Conservation (phyloP, 2,329 filamentous ascomycete species). For the Clonostachys chloroleuca region DNA sequence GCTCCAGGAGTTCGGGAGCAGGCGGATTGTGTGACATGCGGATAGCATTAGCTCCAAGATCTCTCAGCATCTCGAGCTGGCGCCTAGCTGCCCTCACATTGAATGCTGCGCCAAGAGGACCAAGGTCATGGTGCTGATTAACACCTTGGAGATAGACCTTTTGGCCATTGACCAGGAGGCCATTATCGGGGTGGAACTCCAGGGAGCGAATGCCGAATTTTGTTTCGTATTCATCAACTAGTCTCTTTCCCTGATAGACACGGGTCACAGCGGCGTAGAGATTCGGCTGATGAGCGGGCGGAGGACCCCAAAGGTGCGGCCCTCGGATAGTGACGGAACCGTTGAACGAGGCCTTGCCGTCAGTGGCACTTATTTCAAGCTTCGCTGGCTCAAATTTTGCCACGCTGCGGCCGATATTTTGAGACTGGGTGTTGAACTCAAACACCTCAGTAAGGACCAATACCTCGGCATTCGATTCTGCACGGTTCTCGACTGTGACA, state of each 20-base stretch:
- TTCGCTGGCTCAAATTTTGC: constrained; percentile 1
- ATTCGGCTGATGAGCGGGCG: constrained; percentile 36
- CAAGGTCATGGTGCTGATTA: constrained; percentile 46
- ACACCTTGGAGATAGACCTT: constrained; percentile 36
- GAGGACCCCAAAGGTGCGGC: constrained; percentile 42
- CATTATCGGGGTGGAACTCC: constrained; percentile 26
- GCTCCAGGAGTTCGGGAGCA: constrained; percentile 40
- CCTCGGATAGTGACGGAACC: constrained; percentile 10
- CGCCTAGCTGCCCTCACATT: constrained; percentile 39
- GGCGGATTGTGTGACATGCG: constrained; percentile 49
- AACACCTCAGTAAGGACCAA: background rate
- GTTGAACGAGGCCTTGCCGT: background rate
- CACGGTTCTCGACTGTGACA: constrained; percentile 39
- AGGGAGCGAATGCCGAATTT: constrained; percentile 42
- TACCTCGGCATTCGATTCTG: background rate
- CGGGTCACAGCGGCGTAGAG: constrained; percentile 40
- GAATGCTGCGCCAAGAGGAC: constrained; percentile 43
- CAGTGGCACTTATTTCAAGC: background rate
- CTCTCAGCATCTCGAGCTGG: constrained; percentile 40
- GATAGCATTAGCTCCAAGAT: constrained; percentile 44
- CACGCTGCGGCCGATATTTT: background rate
- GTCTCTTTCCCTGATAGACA: constrained; percentile 14
- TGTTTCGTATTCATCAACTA: constrained; percentile 42
- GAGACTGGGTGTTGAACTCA: background rate
- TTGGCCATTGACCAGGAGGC: constrained; percentile 40